A percentile compares a stretch with the other conserved stretches of the same genome.
phyloP scores from a whole-genome alignment of 768 basidiomycete genomes.

The Hydnomerulius pinastri region DNA sequence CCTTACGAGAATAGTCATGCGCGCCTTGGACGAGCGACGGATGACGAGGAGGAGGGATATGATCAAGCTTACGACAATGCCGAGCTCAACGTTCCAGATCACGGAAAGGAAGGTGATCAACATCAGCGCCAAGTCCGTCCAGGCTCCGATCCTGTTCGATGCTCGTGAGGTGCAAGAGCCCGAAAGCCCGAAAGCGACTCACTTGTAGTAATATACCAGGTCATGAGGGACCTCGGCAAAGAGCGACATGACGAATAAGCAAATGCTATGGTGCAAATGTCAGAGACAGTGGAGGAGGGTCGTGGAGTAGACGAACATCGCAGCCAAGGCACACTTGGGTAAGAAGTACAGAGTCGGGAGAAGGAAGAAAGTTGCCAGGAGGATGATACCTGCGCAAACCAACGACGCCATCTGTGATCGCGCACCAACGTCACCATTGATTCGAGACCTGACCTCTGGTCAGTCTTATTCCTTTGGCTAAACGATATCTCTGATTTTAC shows the following conservation, averaged over 20 bases:
- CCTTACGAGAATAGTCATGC: constrained; percentile 87
- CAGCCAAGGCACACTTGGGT: constrained; percentile 88
- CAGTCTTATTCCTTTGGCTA: not conserved
- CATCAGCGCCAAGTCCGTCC: constrained; percentile 89
- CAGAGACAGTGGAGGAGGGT: constrained; percentile 5
- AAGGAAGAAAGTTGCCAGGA: constrained; percentile 88
- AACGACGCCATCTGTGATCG: constrained; percentile 89
- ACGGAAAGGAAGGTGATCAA: constrained; percentile 87
- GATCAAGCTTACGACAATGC: constrained; percentile 85
- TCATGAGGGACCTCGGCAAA: constrained; percentile 88
- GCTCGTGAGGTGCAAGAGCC: not conserved
- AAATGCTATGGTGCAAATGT: constrained; percentile 58
- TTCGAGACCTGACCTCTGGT: constrained; percentile 55
- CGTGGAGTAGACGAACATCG: constrained; percentile 58
- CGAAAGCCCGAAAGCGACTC: constrained; percentile 18
- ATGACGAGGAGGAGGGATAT: constrained; percentile 89
- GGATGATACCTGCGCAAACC: constrained; percentile 69
- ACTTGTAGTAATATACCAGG: constrained; percentile 83
- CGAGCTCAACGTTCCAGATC: constrained; percentile 90
- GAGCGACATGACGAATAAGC: constrained; percentile 81
- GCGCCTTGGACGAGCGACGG: constrained; percentile 81
- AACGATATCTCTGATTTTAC: constrained; percentile 14
- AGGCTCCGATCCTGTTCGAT: constrained; percentile 71
- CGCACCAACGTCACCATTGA: constrained; percentile 88
- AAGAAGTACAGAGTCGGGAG: constrained; percentile 84